phyloP scores from a whole-genome alignment of 2,329 filamentous ascomycete genomes.

The Lachnellula subtilissima region DNA sequence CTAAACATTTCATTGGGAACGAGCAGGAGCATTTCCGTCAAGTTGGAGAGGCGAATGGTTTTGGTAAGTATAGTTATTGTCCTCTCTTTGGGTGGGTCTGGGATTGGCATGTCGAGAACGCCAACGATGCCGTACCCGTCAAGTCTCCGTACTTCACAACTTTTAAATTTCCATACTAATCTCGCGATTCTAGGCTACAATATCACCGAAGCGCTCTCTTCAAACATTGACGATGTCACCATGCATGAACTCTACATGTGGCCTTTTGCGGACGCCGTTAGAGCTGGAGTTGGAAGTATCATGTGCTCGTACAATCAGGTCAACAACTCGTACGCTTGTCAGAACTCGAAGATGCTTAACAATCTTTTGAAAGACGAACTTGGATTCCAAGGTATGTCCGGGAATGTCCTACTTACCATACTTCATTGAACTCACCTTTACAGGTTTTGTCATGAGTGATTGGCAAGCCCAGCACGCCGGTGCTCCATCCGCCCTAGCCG shows the following conservation, averaged over 20 bases:
- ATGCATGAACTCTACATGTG: slow-evolving; percentile 57
- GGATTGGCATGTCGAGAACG: neutral
- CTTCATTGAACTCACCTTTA: neutral
- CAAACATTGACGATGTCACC: slow-evolving; percentile 54
- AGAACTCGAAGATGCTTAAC: slow-evolving; percentile 74
- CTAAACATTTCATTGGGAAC: slow-evolving; percentile 67
- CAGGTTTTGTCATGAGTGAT: slow-evolving; percentile 69
- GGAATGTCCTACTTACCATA: neutral
- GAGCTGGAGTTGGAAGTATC: slow-evolving; percentile 70
- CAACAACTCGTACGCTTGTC: slow-evolving; percentile 76
- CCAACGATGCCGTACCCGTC: neutral
- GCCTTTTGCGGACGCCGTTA: slow-evolving; percentile 55
- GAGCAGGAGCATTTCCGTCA: slow-evolving; percentile 58
- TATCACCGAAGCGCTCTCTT: slow-evolving; percentile 53
- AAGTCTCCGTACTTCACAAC: neutral
- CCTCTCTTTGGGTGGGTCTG: neutral
- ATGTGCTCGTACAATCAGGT: slow-evolving; percentile 85
- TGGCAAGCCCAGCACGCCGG: slow-evolving; percentile 73
- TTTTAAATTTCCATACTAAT: neutral
- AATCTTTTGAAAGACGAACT: slow-evolving; percentile 73
- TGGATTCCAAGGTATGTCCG: slow-evolving; percentile 61
- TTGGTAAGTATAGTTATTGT: slow-evolving; percentile 30
- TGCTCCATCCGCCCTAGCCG: slow-evolving; percentile 61
- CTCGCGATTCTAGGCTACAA: slow-evolving; percentile 40
- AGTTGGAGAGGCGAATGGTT: slow-evolving; percentile 42